Base-by-base conservation (phyloP, 345 rosid genomes). In the Arabis alpina region DNA sequence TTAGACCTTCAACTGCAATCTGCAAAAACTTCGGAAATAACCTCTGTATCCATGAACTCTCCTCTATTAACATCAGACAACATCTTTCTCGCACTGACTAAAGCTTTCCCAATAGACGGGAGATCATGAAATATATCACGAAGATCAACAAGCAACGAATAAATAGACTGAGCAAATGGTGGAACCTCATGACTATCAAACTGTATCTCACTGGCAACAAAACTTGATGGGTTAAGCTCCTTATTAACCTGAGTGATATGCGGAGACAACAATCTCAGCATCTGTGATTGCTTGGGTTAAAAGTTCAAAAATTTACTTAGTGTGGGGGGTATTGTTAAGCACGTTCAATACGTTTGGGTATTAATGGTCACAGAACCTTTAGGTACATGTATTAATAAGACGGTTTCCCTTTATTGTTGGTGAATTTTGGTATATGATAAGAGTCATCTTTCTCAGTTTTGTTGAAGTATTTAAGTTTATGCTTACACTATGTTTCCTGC, bases 1-100 rank as follows among this genome's bases (percentile, higher is more conserved):
- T 81, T 68, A 94, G 68, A 32, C 92, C 97, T 86, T 94, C 97
- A 60, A 91, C 87, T 12, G 98, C 99, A 74, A 89, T 71, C 47
- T 87, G 83, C 51, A 94, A 91, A 49, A 74, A 94, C 89, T 80
- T 94, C 96, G 44, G 92, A 89, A 11, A 94, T 66, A 23, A 82
- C 74, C 69, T 36, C 50, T 40, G 83, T 7, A 76, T 87, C 88
- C 68, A 91, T 85, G 19, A 23, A 61, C 60, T 83, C 80, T 23
- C 97, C 99, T 67, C 66, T 83, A 72, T 77, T 82, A 59, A 94
- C 87, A 79, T 87, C 88, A 75, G 71, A 70, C 28, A 94, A 77
- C 92, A 89, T 80, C 72, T 87, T 87, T 64, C 88, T 88, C 11
- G 95, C 83, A 77, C 76, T 80, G 60, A 81, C 81, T 11, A 91